Conservation (phyloP, 352 stramenopile genomes). For the Phytophthora fragariae region DNA sequence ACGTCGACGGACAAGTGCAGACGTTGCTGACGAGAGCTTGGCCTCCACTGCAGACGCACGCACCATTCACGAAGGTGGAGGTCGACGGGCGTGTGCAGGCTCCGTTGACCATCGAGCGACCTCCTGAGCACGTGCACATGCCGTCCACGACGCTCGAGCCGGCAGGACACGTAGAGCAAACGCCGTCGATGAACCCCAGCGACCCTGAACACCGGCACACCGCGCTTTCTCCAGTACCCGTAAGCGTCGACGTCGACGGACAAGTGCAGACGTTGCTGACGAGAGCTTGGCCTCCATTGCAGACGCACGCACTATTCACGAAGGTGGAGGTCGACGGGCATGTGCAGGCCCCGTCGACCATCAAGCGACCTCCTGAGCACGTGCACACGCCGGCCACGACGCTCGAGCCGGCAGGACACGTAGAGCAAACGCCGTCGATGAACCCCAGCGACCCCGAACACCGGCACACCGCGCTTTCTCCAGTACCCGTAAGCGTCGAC, state of each 20-base stretch:
- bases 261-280: background rate
- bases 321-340: constrained; percentile 1
- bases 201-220: background rate
- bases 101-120: background rate
- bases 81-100: background rate
- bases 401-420: background rate
- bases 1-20: constrained; percentile 2
- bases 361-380: background rate
- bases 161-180: background rate
- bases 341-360: background rate
- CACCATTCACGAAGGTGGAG: background rate
- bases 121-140: background rate
- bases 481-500: background rate
- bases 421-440: background rate
- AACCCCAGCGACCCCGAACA: background rate
- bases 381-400: background rate
- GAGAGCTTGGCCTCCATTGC: background rate
- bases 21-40: background rate
- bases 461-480: background rate
- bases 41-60: background rate
- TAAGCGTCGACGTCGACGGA: background rate
- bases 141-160: background rate
- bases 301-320: background rate
- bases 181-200: background rate
- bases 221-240: background rate